phyloP scores from a whole-genome alignment of 139 green algal genomes.

The Volvox africanus region DNA sequence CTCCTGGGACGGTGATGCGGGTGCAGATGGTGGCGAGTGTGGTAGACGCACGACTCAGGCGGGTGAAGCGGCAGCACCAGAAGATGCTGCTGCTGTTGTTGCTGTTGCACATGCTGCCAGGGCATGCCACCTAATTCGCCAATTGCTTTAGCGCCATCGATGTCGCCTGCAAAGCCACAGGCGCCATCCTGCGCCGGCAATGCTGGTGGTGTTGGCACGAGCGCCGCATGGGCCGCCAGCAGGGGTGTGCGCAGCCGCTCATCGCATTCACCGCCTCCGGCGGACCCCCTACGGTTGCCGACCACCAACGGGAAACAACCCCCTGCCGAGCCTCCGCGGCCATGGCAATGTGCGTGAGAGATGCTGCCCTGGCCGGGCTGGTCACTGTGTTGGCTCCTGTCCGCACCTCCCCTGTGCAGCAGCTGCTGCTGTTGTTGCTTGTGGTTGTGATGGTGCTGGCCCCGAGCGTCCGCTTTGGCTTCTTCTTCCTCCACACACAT shows the following conservation, averaged over 20 bases:
- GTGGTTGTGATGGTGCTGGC: neutral
- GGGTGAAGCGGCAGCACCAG: neutral
- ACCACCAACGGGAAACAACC: neutral
- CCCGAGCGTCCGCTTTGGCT: neutral
- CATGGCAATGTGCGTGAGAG: no score
- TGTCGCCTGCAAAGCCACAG: neutral
- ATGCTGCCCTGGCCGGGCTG: neutral
- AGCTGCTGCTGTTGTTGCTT: neutral
- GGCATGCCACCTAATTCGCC: neutral
- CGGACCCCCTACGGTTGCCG: neutral
- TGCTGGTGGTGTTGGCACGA: neutral
- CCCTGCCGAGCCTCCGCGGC: neutral
- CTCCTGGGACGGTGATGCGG: neutral
- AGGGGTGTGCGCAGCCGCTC: neutral
- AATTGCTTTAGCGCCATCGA: neutral
- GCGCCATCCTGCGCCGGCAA: neutral
- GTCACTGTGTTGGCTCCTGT: neutral
- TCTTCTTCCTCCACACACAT: conserved; percentile 21
- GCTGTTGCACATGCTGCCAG: conserved; percentile 8
- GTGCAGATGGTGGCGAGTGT: neutral
- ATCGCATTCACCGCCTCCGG: neutral
- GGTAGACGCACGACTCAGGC: neutral
- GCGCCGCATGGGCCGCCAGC: neutral
- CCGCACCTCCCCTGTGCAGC: neutral
- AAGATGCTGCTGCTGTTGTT: neutral